Percentiles rank a stretch among this genome's conserved stretches.
Evolutionary conservation across 495 filamentous ascomycete species (phyloP).

Genomic region (Parmelia sp.): DNA sequence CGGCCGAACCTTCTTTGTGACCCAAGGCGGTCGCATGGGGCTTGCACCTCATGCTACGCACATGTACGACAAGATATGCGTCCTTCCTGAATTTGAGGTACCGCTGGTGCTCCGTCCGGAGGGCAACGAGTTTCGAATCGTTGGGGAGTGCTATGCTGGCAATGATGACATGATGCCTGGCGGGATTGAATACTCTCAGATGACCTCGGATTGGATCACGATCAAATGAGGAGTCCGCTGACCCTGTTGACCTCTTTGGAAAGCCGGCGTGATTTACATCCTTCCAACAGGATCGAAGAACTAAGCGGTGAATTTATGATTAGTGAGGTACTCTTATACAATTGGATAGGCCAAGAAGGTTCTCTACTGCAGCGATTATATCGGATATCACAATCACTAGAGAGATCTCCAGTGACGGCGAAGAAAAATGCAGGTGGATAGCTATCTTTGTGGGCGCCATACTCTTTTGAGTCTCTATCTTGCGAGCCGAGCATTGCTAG

Average conservation of each 20-base stretch:
- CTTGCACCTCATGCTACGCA: neutral
- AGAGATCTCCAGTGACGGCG: no score
- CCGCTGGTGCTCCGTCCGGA: constrained; percentile 1
- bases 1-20: constrained; percentile 1
- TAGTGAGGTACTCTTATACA: no score
- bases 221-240: neutral
- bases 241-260: no score
- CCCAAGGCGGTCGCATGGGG: neutral
- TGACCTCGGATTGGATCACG: neutral
- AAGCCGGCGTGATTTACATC: no score
- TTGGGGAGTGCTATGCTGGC: constrained; percentile 3
- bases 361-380: no score
- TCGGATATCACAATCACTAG: no score
- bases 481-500: no score
- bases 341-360: no score
- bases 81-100: neutral
- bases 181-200: neutral
- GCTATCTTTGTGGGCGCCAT: no score
- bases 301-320: no score
- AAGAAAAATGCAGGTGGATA: no score
- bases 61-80: constrained; percentile 2
- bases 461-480: neutral
- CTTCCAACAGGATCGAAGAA: no score
- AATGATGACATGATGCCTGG: constrained; percentile 5
- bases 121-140: neutral